These are phyloP conservation scores for Cystobasidiopsis lactophilus DNA, from an alignment of 768 basidiomycete species.

Conservation along the genomic window DNA sequence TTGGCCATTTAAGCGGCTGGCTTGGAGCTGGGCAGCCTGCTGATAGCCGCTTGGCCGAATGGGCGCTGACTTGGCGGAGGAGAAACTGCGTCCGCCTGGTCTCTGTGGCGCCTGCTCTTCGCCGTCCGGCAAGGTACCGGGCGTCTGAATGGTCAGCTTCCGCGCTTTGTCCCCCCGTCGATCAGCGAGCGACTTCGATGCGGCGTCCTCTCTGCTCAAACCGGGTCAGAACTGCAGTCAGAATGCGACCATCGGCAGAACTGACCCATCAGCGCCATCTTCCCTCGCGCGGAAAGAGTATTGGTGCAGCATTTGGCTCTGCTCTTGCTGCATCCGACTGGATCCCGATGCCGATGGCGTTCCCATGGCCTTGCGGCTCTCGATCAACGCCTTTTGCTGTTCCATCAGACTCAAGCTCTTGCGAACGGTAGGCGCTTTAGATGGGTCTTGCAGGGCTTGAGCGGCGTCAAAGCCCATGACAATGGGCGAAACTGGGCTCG, in stretches of 20 bases:
- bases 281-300: not conserved
- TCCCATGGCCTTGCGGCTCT: not conserved
- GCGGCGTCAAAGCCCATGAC: not conserved
- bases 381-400: slow-evolving; percentile 2
- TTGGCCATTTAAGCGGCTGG: too few species aligned
- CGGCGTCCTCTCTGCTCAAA: not conserved
- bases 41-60: not conserved
- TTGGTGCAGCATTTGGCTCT: too few species aligned
- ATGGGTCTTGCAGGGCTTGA: not conserved
- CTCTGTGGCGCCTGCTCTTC: too few species aligned
- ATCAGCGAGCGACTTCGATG: not conserved
- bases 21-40: not conserved
- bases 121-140: not conserved
- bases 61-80: not conserved
- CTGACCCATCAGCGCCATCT: not conserved
- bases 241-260: not conserved
- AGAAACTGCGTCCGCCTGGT: too few species aligned
- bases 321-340: not conserved
- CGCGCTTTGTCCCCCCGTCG: not conserved
- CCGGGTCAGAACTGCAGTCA: not conserved
- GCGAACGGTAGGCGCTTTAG: not conserved
- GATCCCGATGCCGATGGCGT: not conserved
- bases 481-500: not conserved
- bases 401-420: slow-evolving; percentile 1
- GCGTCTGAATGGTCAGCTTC: not conserved